A percentile compares a stretch with the other conserved stretches of the same genome.
Conservation (phyloP, 495 filamentous ascomycete genomes). For the Penicillium paxilli region DNA sequence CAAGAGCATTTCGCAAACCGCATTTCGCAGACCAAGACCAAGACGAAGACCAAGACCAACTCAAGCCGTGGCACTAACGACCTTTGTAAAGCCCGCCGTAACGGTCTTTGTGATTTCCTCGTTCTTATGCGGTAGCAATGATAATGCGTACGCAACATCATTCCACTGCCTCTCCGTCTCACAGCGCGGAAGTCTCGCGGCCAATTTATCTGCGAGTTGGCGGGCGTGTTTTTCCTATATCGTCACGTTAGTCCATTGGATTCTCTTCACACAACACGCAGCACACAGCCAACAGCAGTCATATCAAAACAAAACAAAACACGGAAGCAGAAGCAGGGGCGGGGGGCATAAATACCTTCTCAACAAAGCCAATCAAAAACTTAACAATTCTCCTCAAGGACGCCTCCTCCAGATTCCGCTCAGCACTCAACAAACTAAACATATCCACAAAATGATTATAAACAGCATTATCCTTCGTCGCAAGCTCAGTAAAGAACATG, state of each 20-base stretch:
- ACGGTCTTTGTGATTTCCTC: conserved; percentile 91
- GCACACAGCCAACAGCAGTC: no score
- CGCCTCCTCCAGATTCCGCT: conserved; percentile 78
- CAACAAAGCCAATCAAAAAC: conserved; percentile 92
- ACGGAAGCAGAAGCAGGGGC: conserved; percentile 13
- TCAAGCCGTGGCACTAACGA: conserved; percentile 69
- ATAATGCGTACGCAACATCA: conserved; percentile 90
- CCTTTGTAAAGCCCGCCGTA: conserved; percentile 73
- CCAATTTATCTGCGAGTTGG: conserved; percentile 90
- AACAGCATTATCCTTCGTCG: conserved; percentile 97
- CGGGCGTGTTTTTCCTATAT: conserved; percentile 94
- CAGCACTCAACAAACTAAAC: conserved; percentile 89
- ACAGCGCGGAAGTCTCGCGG: conserved; percentile 80
- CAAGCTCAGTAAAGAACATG: conserved; percentile 98
- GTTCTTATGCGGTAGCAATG: conserved; percentile 91
- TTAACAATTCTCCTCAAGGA: conserved; percentile 81
- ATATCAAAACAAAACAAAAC: no score
- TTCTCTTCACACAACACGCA: background rate
- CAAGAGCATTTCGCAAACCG: no score
- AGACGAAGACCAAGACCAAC: background rate
- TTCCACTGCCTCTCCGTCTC: conserved; percentile 96
- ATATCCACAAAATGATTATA: conserved; percentile 99
- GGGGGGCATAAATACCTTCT: conserved; percentile 74
- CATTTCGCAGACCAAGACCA: no score
- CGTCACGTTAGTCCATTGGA: conserved; percentile 7